Conservation (phyloP, 2,329 filamentous ascomycete genomes). For the Calonectria fujianensis region DNA sequence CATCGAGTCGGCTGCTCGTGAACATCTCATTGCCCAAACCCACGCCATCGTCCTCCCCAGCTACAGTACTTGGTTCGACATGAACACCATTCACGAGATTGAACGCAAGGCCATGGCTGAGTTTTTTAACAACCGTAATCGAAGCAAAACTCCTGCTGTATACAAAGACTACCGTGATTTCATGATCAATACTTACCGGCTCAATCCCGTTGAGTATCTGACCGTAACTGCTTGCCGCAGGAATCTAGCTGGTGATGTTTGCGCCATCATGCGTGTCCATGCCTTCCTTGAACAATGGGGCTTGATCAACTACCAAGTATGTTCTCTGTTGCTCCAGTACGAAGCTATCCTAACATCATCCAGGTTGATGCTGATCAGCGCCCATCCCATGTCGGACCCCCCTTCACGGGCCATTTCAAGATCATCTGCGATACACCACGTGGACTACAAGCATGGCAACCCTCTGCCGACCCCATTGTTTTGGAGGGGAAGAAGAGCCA, state of each 20-base stretch:
- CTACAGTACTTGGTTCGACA: constrained; percentile 99
- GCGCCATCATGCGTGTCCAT: constrained; percentile 99
- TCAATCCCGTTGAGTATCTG: constrained; percentile 96
- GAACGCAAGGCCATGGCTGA: constrained; percentile 97
- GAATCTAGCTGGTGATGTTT: constrained; percentile 97
- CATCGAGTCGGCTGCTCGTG: constrained; percentile 89
- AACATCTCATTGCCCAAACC: constrained; percentile 93
- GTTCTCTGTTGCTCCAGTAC: background rate
- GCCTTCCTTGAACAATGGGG: constrained; percentile 99
- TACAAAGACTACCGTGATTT: constrained; percentile 99
- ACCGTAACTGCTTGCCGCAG: constrained; percentile 97
- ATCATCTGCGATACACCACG: constrained; percentile 96
- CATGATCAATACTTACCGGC: constrained; percentile 99
- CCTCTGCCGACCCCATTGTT: constrained; percentile 83
- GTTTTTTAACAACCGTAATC: constrained; percentile 98
- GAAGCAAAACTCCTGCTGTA: constrained; percentile 96
- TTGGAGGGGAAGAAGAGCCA: constrained; percentile 75
- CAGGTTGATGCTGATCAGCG: constrained; percentile 97
- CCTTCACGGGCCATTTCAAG: constrained; percentile 98
- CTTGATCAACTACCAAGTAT: constrained; percentile 97
- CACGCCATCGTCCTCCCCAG: constrained; percentile 97
- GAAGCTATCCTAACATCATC: constrained; percentile 54
- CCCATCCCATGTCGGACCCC: constrained; percentile 95
- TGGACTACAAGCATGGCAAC: constrained; percentile 96
- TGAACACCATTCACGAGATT: constrained; percentile 92